Conservation (phyloP, 2,329 filamentous ascomycete species). For the Aspergillus eucalypticola region DNA sequence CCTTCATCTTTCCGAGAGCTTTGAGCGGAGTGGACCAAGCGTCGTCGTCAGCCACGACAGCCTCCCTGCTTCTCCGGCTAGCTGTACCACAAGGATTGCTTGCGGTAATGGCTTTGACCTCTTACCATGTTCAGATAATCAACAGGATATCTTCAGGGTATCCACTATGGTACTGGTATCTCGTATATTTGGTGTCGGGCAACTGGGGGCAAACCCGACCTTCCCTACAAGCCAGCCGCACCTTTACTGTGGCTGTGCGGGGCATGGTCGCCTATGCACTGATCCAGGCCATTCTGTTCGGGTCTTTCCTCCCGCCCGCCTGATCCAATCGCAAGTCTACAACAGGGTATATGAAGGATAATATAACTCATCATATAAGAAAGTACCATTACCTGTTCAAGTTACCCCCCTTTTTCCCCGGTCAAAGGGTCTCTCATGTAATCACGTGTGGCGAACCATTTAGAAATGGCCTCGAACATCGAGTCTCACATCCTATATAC, state of each 20-base stretch:
- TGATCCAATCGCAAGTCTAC: conserved; percentile 37
- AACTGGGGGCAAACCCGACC: conserved; percentile 16
- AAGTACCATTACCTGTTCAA: too few species aligned
- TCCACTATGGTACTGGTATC: conserved; percentile 83
- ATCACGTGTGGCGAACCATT: too few species aligned
- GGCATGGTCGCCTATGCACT: conserved; percentile 80
- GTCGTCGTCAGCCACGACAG: conserved; percentile 22
- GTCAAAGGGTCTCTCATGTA: too few species aligned
- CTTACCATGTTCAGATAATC: conserved; percentile 92
- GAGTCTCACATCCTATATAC: too few species aligned
- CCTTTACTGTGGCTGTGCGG: conserved; percentile 50
- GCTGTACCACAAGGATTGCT: conserved; percentile 73
- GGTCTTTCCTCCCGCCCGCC: conserved; percentile 88
- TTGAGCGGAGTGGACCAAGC: conserved; percentile 13
- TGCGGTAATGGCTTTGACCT: conserved; percentile 69
- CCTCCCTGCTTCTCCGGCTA: conserved; percentile 53
- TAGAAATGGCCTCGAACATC: too few species aligned
- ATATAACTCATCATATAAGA: neutral
- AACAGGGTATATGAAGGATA: neutral
- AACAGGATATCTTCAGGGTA: conserved; percentile 86
- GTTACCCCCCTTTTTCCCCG: too few species aligned
- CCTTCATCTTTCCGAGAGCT: conserved; percentile 25
- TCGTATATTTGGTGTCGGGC: conserved; percentile 53
- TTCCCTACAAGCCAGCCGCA: conserved; percentile 18
- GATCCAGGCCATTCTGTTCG: conserved; percentile 80